phyloP scores from a whole-genome alignment of 257 asterid genomes.

The Solanum ahanhuiri region DNA sequence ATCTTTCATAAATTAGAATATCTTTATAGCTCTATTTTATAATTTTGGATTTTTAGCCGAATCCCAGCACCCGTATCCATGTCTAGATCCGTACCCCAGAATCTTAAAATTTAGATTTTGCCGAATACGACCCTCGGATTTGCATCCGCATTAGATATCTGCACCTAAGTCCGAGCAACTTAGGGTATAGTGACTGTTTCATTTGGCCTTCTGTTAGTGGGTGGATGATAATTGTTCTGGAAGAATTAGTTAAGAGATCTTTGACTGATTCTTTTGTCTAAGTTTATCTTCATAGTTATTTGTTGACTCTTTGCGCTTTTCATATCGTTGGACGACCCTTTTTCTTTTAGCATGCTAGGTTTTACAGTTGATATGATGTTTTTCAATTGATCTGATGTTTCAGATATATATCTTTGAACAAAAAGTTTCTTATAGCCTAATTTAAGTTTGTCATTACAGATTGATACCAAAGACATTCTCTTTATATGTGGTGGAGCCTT shows the following conservation, averaged over 20 bases:
- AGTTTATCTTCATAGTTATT: background rate
- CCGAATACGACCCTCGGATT: too few species aligned
- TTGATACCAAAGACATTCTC: constrained; percentile 96
- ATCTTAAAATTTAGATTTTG: too few species aligned
- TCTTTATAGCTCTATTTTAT: too few species aligned
- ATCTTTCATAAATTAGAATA: too few species aligned
- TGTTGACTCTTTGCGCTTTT: background rate
- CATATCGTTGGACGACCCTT: background rate
- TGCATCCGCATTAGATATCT: too few species aligned
- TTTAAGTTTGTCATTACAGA: constrained; percentile 29
- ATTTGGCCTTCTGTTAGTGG: background rate
- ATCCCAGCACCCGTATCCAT: too few species aligned
- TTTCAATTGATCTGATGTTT: background rate
- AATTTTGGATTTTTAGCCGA: too few species aligned
- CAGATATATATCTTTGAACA: background rate
- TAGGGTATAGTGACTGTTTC: background rate
- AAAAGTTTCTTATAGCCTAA: background rate
- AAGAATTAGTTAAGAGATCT: background rate
- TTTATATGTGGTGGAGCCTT: constrained; percentile 98
- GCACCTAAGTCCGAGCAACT: too few species aligned
- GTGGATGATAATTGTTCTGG: background rate
- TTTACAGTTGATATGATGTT: background rate
- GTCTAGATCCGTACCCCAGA: too few species aligned
- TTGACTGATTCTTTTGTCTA: background rate
- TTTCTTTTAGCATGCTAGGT: background rate